Conservation (phyloP, 139 green algal species). For the Closterium sp. region DNA sequence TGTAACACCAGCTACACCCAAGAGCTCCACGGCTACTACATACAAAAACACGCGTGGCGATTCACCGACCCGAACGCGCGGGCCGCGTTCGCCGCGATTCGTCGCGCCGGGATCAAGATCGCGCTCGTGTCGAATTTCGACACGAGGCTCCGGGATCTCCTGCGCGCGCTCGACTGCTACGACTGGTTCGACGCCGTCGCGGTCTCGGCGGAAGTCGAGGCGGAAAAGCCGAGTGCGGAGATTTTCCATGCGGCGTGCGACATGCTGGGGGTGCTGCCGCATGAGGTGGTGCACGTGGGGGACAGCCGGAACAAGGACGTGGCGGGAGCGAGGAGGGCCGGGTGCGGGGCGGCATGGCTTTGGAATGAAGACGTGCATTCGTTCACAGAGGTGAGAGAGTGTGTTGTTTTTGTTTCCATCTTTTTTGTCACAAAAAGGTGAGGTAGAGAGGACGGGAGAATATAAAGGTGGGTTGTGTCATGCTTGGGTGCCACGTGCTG, state of each 20-base stretch:
- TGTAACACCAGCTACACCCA: conserved; percentile 49
- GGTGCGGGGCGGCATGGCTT: conserved; percentile 72
- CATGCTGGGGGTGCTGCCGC: conserved; percentile 8
- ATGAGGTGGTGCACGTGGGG: conserved; percentile 29
- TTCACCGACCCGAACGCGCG: conserved; percentile 44
- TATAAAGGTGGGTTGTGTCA: too few relatives aligned
- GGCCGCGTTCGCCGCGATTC: conserved; percentile 49
- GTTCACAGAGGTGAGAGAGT: conserved; percentile 74
- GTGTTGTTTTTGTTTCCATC: too few relatives aligned
- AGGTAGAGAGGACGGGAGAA: too few relatives aligned
- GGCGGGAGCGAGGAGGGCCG: conserved; percentile 76
- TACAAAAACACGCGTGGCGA: conserved; percentile 16
- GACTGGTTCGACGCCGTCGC: conserved; percentile 78
- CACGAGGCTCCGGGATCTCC: conserved; percentile 73
- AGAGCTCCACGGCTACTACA: conserved; percentile 20
- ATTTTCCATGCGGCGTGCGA: conserved; percentile 63
- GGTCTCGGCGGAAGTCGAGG: conserved; percentile 70
- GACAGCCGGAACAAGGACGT: conserved; percentile 73
- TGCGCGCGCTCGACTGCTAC: conserved; percentile 61
- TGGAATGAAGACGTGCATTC: too few relatives aligned
- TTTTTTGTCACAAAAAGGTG: too few relatives aligned
- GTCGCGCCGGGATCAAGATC: conserved; percentile 26
- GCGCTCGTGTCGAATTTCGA: conserved; percentile 86
- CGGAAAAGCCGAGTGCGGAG: conserved; percentile 83
- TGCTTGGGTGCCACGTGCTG: too few relatives aligned